These are phyloP conservation scores for Ulmus americana DNA, from an alignment of 331 rosid species.

Conservation along the genomic window DNA sequence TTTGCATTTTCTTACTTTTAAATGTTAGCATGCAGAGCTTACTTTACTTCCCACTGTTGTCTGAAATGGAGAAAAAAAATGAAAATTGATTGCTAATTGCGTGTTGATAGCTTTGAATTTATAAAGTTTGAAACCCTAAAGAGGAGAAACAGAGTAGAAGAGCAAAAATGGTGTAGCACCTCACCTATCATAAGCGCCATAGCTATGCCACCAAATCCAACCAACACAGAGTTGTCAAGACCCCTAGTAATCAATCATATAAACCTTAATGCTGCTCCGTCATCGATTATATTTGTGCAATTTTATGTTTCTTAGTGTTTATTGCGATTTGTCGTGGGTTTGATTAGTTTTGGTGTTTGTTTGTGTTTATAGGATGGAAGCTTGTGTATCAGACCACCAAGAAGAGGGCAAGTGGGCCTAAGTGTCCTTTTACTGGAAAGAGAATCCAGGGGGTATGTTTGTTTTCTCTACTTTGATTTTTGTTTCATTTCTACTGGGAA, in stretches of 20 bases:
- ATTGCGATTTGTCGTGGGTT: not conserved
- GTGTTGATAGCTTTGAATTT: too few species aligned
- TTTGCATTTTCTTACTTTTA: too few species aligned
- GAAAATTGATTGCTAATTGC: too few species aligned
- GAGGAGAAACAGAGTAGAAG: not conserved
- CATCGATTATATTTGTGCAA: too few species aligned
- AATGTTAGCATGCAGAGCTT: too few species aligned
- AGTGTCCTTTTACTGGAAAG: slow-evolving; percentile 82
- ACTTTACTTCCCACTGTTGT: too few species aligned
- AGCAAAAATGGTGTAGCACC: slow-evolving; percentile 68
- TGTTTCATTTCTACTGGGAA: not conserved
- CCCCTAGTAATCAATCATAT: slow-evolving; percentile 39
- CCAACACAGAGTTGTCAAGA: slow-evolving; percentile 66
- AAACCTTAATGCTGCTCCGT: too few species aligned
- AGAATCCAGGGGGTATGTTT: slow-evolving; percentile 68
- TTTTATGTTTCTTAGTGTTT: not conserved
- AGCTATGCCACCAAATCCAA: slow-evolving; percentile 79
- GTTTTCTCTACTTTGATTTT: not conserved
- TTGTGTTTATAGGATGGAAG: slow-evolving; percentile 48
- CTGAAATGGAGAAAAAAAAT: too few species aligned
- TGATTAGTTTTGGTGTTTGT: not conserved
- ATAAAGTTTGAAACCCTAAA: slow-evolving; percentile 13
- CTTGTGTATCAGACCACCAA: slow-evolving; percentile 69
- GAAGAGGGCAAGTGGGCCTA: slow-evolving; percentile 86
- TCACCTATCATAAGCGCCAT: slow-evolving; percentile 62